Conservation (phyloP, 352 stramenopile genomes). For the Globisporangium nagaii region DNA sequence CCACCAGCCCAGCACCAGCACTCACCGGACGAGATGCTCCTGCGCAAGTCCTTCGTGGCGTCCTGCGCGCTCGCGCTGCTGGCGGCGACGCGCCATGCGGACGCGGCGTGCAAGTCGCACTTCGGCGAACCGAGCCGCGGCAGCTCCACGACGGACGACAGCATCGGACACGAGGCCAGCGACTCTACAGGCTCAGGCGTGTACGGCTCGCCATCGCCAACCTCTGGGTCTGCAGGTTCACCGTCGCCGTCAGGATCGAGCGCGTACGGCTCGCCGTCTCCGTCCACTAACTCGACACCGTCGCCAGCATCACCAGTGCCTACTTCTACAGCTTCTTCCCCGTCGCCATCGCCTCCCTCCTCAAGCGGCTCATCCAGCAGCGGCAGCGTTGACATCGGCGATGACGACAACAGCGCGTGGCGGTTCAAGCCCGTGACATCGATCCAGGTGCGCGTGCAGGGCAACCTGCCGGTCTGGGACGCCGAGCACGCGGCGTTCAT, state of each 20-base stretch:
- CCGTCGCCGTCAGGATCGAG: no score
- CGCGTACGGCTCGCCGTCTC: no score
- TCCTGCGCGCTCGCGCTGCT: background rate
- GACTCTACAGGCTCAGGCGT: background rate
- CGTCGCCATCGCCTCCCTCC: background rate
- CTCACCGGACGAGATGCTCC: background rate
- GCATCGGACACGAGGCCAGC: background rate
- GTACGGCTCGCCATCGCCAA: background rate
- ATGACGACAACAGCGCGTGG: background rate
- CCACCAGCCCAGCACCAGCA: background rate
- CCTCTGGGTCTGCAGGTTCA: no score
- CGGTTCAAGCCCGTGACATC: constrained; percentile 34
- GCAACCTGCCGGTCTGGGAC: constrained; percentile 36
- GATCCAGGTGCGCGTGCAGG: constrained; percentile 50
- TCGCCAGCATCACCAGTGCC: background rate
- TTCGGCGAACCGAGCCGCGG: background rate
- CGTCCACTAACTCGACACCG: background rate
- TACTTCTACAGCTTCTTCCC: background rate
- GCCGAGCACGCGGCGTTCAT: constrained; percentile 24
- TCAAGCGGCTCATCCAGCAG: background rate
- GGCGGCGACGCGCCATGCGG: background rate
- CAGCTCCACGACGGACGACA: no score
- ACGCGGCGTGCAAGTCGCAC: background rate
- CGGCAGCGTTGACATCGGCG: background rate
- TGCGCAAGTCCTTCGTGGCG: background rate